Base-by-base conservation (phyloP, 1,139 yeast species). In the Protomyces inouyei region DNA sequence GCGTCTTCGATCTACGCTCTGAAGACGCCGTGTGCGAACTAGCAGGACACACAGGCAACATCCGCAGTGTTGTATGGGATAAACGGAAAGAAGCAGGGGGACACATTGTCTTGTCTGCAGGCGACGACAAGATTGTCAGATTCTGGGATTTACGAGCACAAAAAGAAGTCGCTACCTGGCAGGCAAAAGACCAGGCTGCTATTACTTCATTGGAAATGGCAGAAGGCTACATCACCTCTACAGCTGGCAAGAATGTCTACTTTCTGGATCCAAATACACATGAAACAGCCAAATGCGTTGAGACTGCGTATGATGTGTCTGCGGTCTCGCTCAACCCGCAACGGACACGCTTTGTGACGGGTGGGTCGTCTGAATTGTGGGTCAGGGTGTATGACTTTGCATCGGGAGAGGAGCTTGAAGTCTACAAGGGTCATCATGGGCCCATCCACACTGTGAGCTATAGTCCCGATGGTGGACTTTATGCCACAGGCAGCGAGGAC, bases 401-500 rank as follows among this genome's bases (percentile, higher is more conserved):
- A 16, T 67, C 73, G 14, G 76, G 75, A 3, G 68, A 69, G 52
- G 69, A 72, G 25, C 63, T 72, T 52, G 71, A 68, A 18, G 66
- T 68, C 18, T 53, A 70, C 56, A 75, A 73, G 59, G 77, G 76
- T 3, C 78, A 76, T 59, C 78, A 76, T 66, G 78, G 78, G 0
- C 78, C 78, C 0, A 77, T 76, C 10, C 78, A 76, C 66, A 71
- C 76, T 2, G 71, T 75, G 1, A 67, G 72, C 36, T 76, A 71
- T 64, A 74, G 77, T 9, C 78, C 78, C 2, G 77, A 76, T 60
- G 76, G 77, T 1, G 67, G 70, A 28, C 55, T 76, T 18, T 71
- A 81, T 68, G 90, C 87, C 0, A 83, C 89, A 0, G 91, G 90
- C 54, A 82, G 88, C 2, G 85, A 83, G 65, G 91, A 86, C 71